Percentiles rank a stretch among this genome's conserved stretches.
Evolutionary conservation across 441 rosid genomes (phyloP).

Genomic region (Corymbia citriodora): DNA sequence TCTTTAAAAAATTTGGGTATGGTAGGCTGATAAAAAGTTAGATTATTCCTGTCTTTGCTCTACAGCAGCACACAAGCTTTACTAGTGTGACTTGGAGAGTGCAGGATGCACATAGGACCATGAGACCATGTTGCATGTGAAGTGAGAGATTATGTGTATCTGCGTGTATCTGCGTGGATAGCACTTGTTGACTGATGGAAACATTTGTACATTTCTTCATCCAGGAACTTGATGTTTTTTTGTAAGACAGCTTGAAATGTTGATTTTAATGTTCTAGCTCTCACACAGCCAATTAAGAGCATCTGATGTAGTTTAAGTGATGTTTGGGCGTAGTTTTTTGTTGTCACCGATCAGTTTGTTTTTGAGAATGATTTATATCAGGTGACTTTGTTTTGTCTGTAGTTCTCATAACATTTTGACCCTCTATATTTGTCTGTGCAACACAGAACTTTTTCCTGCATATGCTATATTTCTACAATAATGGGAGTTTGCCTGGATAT

Average conservation of each 20-base stretch:
- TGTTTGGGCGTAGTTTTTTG: neutral
- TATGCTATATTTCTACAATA: neutral
- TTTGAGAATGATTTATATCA: neutral
- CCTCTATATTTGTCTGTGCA: neutral
- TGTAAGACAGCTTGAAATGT: neutral
- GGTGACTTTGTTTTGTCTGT: neutral
- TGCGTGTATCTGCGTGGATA: neutral
- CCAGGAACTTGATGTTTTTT: neutral
- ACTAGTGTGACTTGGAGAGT: neutral
- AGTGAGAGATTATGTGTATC: neutral
- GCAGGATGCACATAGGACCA: neutral
- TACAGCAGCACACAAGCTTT: neutral
- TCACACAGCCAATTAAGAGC: neutral
- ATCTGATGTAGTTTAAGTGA: neutral
- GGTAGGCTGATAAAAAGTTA: neutral
- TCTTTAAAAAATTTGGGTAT: neutral
- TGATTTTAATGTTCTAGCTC: neutral
- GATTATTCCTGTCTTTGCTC: neutral
- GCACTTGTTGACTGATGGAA: neutral
- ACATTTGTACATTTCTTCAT: neutral
- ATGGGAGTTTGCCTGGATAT: neutral
- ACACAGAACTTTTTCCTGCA: neutral
- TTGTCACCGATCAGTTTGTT: neutral
- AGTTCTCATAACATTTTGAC: neutral
- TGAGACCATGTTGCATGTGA: neutral